These are phyloP conservation scores for Cytospora mali DNA, from an alignment of 2,329 filamentous ascomycete genomes.

Conservation along the genomic window DNA sequence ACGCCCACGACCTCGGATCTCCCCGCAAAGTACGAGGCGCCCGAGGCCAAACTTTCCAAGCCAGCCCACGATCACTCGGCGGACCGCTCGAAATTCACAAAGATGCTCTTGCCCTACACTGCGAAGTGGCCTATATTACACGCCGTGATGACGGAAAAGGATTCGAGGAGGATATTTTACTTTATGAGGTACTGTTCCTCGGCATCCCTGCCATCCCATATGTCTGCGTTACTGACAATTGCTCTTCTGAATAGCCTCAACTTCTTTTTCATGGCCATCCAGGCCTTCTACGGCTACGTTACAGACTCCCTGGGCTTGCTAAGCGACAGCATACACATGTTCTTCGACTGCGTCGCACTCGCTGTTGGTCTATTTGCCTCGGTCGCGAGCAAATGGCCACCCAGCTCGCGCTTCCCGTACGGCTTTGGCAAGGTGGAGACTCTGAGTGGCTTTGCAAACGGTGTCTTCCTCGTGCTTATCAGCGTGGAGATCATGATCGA, in stretches of 20 bases:
- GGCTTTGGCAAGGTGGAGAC: slow-evolving; percentile 97
- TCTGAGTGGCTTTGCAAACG: slow-evolving; percentile 93
- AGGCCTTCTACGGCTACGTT: slow-evolving; percentile 90
- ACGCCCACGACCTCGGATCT: slow-evolving; percentile 35
- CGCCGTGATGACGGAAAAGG: slow-evolving; percentile 84
- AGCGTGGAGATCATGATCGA: slow-evolving; percentile 96
- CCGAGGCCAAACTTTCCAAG: slow-evolving; percentile 27
- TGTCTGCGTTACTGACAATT: slow-evolving; percentile 1
- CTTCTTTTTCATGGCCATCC: slow-evolving; percentile 91
- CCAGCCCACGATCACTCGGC: slow-evolving; percentile 42
- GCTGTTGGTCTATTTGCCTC: slow-evolving; percentile 88
- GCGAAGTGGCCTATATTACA: slow-evolving; percentile 77
- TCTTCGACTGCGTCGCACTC: slow-evolving; percentile 94
- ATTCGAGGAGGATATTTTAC: slow-evolving; percentile 94
- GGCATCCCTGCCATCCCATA: slow-evolving; percentile 13
- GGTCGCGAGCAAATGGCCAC: slow-evolving; percentile 96
- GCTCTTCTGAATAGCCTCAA: slow-evolving; percentile 67
- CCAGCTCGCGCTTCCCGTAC: slow-evolving; percentile 86
- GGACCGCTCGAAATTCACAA: slow-evolving; percentile 70
- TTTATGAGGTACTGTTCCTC: slow-evolving; percentile 75
- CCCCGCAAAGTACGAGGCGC: slow-evolving; percentile 38
- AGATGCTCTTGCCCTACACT: slow-evolving; percentile 69
- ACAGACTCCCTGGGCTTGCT: slow-evolving; percentile 94
- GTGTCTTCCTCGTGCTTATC: slow-evolving; percentile 92
- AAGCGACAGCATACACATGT: slow-evolving; percentile 98